A percentile compares a stretch with the other conserved stretches of the same genome.
Conservation (phyloP, 805 yeast genomes). For the Candida lessepsii region DNA sequence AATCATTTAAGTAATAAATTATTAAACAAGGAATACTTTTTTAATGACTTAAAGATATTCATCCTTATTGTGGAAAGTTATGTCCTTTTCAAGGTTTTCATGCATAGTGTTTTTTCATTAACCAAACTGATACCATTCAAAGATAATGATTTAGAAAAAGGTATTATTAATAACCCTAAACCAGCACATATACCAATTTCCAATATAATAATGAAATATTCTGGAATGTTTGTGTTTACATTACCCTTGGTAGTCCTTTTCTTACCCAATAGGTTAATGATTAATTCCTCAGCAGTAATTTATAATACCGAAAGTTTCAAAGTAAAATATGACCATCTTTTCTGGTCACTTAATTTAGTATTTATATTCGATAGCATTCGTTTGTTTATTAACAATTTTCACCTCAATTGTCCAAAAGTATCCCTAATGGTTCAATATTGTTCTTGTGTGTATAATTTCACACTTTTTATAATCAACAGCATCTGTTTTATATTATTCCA, state of each 20-base stretch:
- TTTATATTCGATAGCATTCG: slow-evolving; percentile 11
- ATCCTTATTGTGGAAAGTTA: neutral
- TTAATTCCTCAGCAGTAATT: slow-evolving; percentile 22
- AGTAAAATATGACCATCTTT: slow-evolving; percentile 28
- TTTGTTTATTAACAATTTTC: slow-evolving; percentile 2
- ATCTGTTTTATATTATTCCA: slow-evolving; percentile 17
- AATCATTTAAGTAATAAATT: neutral
- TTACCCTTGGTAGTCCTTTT: neutral
- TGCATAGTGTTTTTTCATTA: neutral
- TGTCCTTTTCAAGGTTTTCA: slow-evolving; percentile 2
- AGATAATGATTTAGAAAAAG: slow-evolving; percentile 1
- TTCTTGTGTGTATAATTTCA: slow-evolving; percentile 23
- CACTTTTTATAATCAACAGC: slow-evolving; percentile 16
- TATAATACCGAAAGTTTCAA: slow-evolving; percentile 8
- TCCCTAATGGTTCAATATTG: slow-evolving; percentile 18
- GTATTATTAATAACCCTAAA: neutral
- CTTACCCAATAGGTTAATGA: slow-evolving; percentile 17
- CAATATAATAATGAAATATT: neutral
- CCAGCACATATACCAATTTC: neutral
- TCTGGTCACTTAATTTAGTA: slow-evolving; percentile 16
- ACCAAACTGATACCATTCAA: neutral
- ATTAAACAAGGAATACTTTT: neutral
- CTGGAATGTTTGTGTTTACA: neutral
- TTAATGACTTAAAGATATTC: slow-evolving; percentile 3
- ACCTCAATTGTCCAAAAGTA: slow-evolving; percentile 12